Evolutionary conservation across 78 protist genomes (phyloP).

Genomic region (Dictyostelium intermedium): DNA sequence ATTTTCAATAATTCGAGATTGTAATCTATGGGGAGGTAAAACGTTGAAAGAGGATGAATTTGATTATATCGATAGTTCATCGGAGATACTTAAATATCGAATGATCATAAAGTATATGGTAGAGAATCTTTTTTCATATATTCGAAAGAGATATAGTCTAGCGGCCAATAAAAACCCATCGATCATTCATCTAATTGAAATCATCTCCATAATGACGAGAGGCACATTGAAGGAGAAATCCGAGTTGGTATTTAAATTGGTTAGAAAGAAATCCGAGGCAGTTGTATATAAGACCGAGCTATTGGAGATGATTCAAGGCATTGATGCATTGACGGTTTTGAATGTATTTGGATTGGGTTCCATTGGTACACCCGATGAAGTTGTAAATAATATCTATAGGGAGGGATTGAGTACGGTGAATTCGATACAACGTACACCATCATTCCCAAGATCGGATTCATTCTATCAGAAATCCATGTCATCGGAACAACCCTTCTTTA

Average conservation of each 20-base stretch:
- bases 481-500: not conserved
- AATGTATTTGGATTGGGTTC: slow-evolving; percentile 66
- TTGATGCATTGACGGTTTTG: slow-evolving; percentile 19
- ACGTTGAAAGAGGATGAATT: slow-evolving; percentile 16
- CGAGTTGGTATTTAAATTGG: slow-evolving; percentile 53
- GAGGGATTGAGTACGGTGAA: slow-evolving; percentile 18
- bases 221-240: slow-evolving; percentile 63
- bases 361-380: slow-evolving; percentile 61
- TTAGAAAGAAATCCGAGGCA: slow-evolving; percentile 56
- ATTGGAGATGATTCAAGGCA: slow-evolving; percentile 34
- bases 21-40: slow-evolving; percentile 27
- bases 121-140: slow-evolving; percentile 10
- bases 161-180: slow-evolving; percentile 22
- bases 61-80: slow-evolving; percentile 13
- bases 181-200: slow-evolving; percentile 32
- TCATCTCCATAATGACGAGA: slow-evolving; percentile 52
- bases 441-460: not conserved
- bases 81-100: slow-evolving; percentile 1
- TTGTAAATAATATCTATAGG: slow-evolving; percentile 14
- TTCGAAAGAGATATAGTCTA: not conserved
- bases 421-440: slow-evolving; percentile 23
- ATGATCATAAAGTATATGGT: slow-evolving; percentile 19
- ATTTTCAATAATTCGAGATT: not conserved
- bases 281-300: slow-evolving; percentile 41
- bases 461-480: slow-evolving; percentile 12